phyloP scores from a whole-genome alignment of 257 asterid species.

The Solanum neorickii region DNA sequence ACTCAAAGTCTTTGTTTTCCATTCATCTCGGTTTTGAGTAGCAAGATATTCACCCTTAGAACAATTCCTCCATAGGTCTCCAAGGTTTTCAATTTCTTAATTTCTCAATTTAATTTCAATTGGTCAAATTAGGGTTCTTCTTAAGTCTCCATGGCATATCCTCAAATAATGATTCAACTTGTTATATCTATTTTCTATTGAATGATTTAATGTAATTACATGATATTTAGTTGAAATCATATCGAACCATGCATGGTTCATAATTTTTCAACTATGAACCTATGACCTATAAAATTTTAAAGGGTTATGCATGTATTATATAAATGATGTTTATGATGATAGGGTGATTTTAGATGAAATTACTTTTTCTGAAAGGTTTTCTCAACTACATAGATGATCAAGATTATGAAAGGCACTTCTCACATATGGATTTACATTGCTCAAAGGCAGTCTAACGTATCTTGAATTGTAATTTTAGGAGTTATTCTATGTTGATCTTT shows the following conservation, averaged over 20 bases:
- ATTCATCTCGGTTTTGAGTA: not conserved
- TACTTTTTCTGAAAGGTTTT: not conserved
- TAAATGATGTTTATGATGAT: not conserved
- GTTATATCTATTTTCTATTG: too few relatives aligned
- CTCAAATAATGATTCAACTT: not conserved
- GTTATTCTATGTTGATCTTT: not conserved
- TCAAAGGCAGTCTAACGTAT: too few relatives aligned
- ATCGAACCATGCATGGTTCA: not conserved
- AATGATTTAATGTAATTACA: not conserved
- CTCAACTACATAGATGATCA: not conserved
- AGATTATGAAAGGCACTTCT: not conserved
- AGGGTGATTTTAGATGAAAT: not conserved
- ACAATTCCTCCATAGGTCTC: not conserved
- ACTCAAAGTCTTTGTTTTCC: not conserved
- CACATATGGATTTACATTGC: not conserved
- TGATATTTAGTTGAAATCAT: not conserved
- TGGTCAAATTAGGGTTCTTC: not conserved
- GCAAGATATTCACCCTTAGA: not conserved
- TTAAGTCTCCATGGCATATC: not conserved
- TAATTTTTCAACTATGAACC: not conserved
- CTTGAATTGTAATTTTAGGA: not conserved
- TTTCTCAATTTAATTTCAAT: not conserved
- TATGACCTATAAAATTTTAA: not conserved
- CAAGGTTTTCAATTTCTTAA: not conserved
- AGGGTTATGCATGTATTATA: not conserved